Percentiles rank a stretch among this genome's conserved stretches.
Conservation (phyloP, 345 rosid genomes). For the Trapa bicornis region DNA sequence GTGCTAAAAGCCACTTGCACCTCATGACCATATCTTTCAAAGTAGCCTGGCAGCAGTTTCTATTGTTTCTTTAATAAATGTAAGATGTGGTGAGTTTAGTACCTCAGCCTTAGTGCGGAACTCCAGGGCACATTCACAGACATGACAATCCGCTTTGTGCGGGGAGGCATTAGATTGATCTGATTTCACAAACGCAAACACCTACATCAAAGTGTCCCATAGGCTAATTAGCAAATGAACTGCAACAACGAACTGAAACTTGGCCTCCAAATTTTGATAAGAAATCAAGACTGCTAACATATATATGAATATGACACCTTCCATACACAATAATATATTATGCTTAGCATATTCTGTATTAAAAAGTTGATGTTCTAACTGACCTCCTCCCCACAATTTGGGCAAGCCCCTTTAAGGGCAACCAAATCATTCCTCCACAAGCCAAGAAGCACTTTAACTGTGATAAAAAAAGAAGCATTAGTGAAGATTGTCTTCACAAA, state of each 20-base stretch:
- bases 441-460: constrained; percentile 72
- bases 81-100: constrained; percentile 1
- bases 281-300: not conserved
- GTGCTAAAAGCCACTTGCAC: not conserved
- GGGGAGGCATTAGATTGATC: constrained; percentile 44
- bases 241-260: not conserved
- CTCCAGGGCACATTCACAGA: constrained; percentile 69
- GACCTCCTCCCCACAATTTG: constrained; percentile 97
- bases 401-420: constrained; percentile 84
- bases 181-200: constrained; percentile 74
- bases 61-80: not conserved
- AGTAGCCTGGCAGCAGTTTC: not conserved
- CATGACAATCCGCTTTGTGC: constrained; percentile 88
- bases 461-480: constrained; percentile 10
- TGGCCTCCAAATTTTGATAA: not conserved
- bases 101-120: constrained; percentile 87
- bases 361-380: constrained; percentile 5
- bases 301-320: not conserved
- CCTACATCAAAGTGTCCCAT: constrained; percentile 31
- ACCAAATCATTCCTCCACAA: constrained; percentile 90
- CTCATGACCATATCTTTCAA: not conserved
- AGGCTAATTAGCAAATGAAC: not conserved
- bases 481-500: constrained; percentile 2
- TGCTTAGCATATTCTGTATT: not conserved
- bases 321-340: not conserved